Evolutionary conservation across 805 yeast genomes (phyloP).

Genomic region (Suhomyces kilbournensis): DNA sequence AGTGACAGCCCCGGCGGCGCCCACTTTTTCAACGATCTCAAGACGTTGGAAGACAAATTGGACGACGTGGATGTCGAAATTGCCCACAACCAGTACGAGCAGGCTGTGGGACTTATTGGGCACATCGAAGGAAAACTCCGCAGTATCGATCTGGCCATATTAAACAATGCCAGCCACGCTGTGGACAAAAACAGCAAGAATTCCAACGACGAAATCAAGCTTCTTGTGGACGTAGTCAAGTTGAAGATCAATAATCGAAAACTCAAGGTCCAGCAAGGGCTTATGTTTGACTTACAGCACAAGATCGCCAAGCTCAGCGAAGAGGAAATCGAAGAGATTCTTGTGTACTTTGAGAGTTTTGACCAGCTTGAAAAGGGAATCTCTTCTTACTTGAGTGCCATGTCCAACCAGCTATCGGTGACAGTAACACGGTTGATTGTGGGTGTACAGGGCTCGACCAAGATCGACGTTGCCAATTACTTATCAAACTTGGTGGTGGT

Average conservation of each 20-base stretch:
- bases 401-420: slow-evolving; percentile 27
- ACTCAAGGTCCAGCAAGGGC: slow-evolving; percentile 32
- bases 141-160: slow-evolving; percentile 26
- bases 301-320: slow-evolving; percentile 29
- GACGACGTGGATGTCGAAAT: slow-evolving; percentile 69
- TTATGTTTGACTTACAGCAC: slow-evolving; percentile 37
- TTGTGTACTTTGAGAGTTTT: slow-evolving; percentile 35
- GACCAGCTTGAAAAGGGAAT: slow-evolving; percentile 37
- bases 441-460: slow-evolving; percentile 42
- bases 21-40: slow-evolving; percentile 45
- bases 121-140: slow-evolving; percentile 34
- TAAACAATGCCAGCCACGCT: slow-evolving; percentile 7
- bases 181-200: slow-evolving; percentile 10
- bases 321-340: slow-evolving; percentile 30
- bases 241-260: slow-evolving; percentile 39
- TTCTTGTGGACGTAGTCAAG: slow-evolving; percentile 40
- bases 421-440: slow-evolving; percentile 35
- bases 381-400: slow-evolving; percentile 31
- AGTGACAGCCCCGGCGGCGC: slow-evolving; percentile 17
- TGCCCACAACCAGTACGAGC: slow-evolving; percentile 55
- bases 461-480: slow-evolving; percentile 41
- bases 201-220: slow-evolving; percentile 23
- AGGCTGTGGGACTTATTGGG: slow-evolving; percentile 41
- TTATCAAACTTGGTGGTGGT: slow-evolving; percentile 39
- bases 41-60: slow-evolving; percentile 55